Percentiles rank a stretch among this genome's conserved stretches.
These are phyloP conservation scores for Xylariales sp. DNA, from an alignment of 2,329 filamentous ascomycete species.

Conservation along the genomic window DNA sequence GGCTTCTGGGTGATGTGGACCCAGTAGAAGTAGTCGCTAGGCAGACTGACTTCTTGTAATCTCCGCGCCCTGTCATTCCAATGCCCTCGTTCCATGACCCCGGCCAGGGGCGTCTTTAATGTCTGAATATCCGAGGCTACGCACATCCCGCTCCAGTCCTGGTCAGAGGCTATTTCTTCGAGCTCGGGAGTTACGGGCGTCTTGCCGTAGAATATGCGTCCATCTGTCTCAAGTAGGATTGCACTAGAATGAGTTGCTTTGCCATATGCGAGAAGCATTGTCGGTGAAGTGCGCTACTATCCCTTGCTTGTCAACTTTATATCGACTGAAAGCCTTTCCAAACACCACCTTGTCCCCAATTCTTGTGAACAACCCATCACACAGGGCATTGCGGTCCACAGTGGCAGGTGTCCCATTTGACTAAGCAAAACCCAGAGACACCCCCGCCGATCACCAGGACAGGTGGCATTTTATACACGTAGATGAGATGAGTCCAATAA, in stretches of 20 bases:
- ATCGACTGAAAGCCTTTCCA: constrained; percentile 24
- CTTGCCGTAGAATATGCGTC: constrained; percentile 35
- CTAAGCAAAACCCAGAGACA: neutral
- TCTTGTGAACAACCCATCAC: constrained; percentile 25
- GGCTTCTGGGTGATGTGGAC: constrained; percentile 18
- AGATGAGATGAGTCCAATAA: no score
- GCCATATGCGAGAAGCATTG: constrained; percentile 30
- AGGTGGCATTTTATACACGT: neutral
- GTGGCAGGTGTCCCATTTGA: neutral
- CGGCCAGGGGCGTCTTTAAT: constrained; percentile 10
- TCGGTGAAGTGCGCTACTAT: constrained; percentile 27
- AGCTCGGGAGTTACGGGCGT: constrained; percentile 27
- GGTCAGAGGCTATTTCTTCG: constrained; percentile 11
- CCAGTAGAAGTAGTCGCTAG: constrained; percentile 31
- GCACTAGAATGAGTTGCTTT: constrained; percentile 30
- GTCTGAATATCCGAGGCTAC: constrained; percentile 14
- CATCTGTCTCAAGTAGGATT: constrained; percentile 31
- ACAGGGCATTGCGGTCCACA: constrained; percentile 29
- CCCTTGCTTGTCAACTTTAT: constrained; percentile 7
- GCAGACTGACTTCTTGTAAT: constrained; percentile 7
- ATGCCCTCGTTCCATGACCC: constrained; percentile 9
- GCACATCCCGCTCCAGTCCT: constrained; percentile 20
- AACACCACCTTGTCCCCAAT: constrained; percentile 26
- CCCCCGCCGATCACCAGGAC: neutral
- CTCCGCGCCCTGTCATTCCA: neutral